These are phyloP conservation scores for Alternaria conjuncta DNA, from an alignment of 2,329 filamentous ascomycete species.

Conservation along the genomic window DNA sequence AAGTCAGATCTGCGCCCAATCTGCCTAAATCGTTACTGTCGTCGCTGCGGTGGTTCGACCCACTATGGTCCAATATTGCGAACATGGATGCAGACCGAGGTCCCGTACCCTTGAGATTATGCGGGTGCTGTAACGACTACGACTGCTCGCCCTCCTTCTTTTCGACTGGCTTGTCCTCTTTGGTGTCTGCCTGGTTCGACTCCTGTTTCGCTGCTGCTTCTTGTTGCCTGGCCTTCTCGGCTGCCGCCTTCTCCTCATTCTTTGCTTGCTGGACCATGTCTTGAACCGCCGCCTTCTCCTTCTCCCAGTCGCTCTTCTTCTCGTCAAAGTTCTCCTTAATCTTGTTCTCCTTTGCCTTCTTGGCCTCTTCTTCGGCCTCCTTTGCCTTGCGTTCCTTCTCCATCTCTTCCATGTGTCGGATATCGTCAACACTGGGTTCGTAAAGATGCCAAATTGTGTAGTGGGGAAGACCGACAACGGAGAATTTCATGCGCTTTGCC, in stretches of 20 bases:
- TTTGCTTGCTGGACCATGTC: conserved; percentile 67
- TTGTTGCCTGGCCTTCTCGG: conserved; percentile 63
- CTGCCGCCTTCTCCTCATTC: conserved; percentile 46
- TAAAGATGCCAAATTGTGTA: conserved; percentile 99
- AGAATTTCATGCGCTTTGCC: conserved; percentile 95
- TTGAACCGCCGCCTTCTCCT: conserved; percentile 82
- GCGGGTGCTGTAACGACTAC: conserved; percentile 1
- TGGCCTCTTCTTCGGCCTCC: conserved; percentile 79
- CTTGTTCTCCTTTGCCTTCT: conserved; percentile 75
- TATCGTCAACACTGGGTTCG: conserved; percentile 97
- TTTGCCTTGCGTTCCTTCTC: conserved; percentile 81
- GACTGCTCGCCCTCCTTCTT: conserved; percentile 7
- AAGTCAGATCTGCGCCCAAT: conserved; percentile 6
- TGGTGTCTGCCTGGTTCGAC: conserved; percentile 34
- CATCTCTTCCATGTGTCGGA: conserved; percentile 99
- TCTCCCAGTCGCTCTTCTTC: conserved; percentile 80
- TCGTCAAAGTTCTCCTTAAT: conserved; percentile 83
- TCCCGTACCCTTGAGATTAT: neutral
- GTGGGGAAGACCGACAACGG: conserved; percentile 92
- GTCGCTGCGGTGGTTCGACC: conserved; percentile 11
- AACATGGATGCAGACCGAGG: neutral
- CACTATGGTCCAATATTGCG: neutral
- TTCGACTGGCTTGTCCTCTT: conserved; percentile 26
- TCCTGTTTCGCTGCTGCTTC: conserved; percentile 44
- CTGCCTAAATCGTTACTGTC: conserved; percentile 23